Conservation (phyloP, 139 green algal genomes). For the Chlamydomonas sphaeroides region DNA sequence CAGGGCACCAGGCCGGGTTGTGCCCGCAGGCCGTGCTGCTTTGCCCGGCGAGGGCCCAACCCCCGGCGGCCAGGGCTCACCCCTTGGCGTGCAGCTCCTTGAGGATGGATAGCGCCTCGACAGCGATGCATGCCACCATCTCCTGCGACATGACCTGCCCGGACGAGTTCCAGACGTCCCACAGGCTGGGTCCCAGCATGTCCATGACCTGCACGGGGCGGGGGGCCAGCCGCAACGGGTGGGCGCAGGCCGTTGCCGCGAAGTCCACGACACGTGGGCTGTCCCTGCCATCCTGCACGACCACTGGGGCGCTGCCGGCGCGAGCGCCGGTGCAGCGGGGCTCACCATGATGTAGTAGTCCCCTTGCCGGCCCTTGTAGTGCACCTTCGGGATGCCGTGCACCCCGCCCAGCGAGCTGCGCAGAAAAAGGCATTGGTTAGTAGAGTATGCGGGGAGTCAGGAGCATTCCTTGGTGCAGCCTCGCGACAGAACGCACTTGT, state of each 20-base stretch:
- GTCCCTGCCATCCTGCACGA: too few species aligned
- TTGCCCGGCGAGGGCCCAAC: too few species aligned
- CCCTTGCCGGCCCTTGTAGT: conserved; percentile 96
- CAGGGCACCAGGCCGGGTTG: too few species aligned
- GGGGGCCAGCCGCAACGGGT: too few species aligned
- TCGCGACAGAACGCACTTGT: conserved; percentile 72
- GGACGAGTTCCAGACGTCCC: conserved; percentile 97
- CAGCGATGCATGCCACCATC: conserved; percentile 99
- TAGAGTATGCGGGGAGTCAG: too few species aligned
- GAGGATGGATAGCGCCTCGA: conserved; percentile 97
- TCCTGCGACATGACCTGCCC: conserved; percentile 97
- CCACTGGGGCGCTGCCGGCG: too few species aligned
- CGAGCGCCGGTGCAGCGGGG: too few species aligned
- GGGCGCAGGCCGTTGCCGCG: too few species aligned
- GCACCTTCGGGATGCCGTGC: conserved; percentile 92
- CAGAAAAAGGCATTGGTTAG: neutral
- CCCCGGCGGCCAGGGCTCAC: conserved; percentile 43
- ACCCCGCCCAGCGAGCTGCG: conserved; percentile 81
- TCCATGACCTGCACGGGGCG: conserved; percentile 91
- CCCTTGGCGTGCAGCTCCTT: conserved; percentile 96
- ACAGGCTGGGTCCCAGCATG: conserved; percentile 96
- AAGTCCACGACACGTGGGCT: too few species aligned
- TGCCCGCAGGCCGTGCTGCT: too few species aligned
- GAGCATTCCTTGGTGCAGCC: too few species aligned
- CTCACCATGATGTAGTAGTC: conserved; percentile 99